phyloP scores from a whole-genome alignment of 805 yeast genomes.

The Spathaspora passalidarum region DNA sequence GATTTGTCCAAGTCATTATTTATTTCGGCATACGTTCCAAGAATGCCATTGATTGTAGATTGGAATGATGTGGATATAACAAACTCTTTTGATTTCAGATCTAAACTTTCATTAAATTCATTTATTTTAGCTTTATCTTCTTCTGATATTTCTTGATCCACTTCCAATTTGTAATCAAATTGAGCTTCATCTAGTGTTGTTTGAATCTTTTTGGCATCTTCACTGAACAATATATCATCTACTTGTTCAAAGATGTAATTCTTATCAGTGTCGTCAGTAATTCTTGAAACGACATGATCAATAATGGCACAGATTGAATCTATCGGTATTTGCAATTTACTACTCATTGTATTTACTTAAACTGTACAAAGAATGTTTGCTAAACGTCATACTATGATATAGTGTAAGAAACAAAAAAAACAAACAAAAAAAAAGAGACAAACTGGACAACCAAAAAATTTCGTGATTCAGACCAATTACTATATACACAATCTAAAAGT shows the following conservation, averaged over 20 bases:
- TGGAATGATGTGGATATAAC: constrained; percentile 22
- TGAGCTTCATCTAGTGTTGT: constrained; percentile 2
- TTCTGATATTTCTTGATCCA: constrained; percentile 4
- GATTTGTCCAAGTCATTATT: background rate
- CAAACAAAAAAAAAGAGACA: background rate
- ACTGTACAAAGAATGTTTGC: too few relatives aligned
- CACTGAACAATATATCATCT: background rate
- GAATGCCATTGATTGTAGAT: constrained; percentile 1
- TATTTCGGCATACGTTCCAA: background rate
- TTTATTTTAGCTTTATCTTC: constrained; percentile 11
- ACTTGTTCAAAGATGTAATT: constrained; percentile 1
- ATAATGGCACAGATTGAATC: background rate
- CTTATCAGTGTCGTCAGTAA: constrained; percentile 1
- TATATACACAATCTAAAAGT: background rate
- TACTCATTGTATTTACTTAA: background rate
- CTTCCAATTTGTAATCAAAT: constrained; percentile 1
- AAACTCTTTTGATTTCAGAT: constrained; percentile 18
- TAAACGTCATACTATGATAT: too few relatives aligned
- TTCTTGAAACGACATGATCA: background rate
- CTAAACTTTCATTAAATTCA: constrained; percentile 21
- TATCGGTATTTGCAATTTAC: background rate
- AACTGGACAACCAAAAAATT: background rate
- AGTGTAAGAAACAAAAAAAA: too few relatives aligned
- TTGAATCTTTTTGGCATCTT: background rate
- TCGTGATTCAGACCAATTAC: background rate